These are phyloP conservation scores for Rhynchosporium agropyri DNA, from an alignment of 2,329 filamentous ascomycete species.

Conservation along the genomic window DNA sequence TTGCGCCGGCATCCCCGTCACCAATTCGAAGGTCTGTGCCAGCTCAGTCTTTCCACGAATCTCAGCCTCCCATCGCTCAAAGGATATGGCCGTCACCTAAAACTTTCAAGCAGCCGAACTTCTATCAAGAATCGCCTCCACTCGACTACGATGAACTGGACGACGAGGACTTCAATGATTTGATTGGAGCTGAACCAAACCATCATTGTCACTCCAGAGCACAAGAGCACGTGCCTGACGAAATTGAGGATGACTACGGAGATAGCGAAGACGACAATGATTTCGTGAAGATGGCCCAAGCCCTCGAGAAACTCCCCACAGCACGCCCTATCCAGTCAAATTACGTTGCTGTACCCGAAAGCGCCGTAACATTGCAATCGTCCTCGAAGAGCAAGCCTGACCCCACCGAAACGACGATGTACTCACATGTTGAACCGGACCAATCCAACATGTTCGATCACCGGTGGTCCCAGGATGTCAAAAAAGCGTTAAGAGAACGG, in stretches of 20 bases:
- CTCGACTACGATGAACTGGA: constrained; percentile 33
- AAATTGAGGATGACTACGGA: constrained; percentile 28
- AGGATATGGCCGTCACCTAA: neutral
- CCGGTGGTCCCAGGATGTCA: constrained; percentile 86
- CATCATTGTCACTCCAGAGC: constrained; percentile 22
- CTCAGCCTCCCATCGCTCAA: neutral
- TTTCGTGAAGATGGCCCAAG: constrained; percentile 48
- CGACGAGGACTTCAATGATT: constrained; percentile 33
- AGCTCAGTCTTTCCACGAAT: neutral
- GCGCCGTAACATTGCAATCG: constrained; percentile 11
- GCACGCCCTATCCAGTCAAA: constrained; percentile 12
- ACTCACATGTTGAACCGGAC: constrained; percentile 37
- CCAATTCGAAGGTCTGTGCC: constrained; percentile 13
- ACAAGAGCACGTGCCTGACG: neutral
- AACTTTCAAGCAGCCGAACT: constrained; percentile 30
- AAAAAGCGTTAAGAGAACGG: constrained; percentile 74
- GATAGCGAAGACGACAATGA: constrained; percentile 28
- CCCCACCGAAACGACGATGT: constrained; percentile 36
- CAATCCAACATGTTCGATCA: constrained; percentile 62
- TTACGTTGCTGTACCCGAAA: constrained; percentile 25
- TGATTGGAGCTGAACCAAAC: constrained; percentile 36
- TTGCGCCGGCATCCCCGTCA: constrained; percentile 21
- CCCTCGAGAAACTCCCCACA: constrained; percentile 44
- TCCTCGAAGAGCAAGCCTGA: constrained; percentile 24
- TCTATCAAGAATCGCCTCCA: constrained; percentile 29